Evolutionary conservation across 305 asterid genomes (phyloP).

Genomic region (Plantago coronopus): DNA sequence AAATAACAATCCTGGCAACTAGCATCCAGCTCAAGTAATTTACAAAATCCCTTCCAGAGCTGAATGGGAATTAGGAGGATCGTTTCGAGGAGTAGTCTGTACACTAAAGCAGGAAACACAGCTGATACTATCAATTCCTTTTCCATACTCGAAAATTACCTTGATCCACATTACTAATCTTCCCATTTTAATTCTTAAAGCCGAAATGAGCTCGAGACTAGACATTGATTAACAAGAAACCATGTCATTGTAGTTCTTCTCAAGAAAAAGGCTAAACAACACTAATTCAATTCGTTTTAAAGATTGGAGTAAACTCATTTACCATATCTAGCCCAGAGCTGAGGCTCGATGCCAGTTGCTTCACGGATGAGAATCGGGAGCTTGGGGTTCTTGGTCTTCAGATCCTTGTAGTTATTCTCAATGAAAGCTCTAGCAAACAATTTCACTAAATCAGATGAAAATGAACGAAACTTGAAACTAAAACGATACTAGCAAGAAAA

Average conservation of each 20-base stretch:
- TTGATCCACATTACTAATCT: not conserved
- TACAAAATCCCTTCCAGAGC: not conserved
- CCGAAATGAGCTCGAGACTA: not conserved
- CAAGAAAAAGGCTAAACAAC: too few species aligned
- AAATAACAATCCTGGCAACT: not conserved
- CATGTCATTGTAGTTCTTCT: too few species aligned
- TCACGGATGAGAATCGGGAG: slow-evolving; percentile 61
- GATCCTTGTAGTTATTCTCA: slow-evolving; percentile 55
- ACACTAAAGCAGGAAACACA: too few species aligned
- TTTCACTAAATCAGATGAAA: not conserved
- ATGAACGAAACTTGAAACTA: not conserved
- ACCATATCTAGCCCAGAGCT: slow-evolving; percentile 70
- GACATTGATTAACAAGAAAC: not conserved
- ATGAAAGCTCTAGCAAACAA: slow-evolving; percentile 35
- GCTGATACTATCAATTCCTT: not conserved
- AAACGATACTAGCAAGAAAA: not conserved
- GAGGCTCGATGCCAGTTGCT: slow-evolving; percentile 56
- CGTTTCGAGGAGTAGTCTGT: too few species aligned
- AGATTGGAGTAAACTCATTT: not conserved
- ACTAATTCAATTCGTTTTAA: too few species aligned
- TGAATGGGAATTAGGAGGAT: not conserved
- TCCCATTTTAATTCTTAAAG: not conserved
- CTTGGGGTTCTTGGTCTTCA: slow-evolving; percentile 56
- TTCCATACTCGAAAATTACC: not conserved
- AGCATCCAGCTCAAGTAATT: not conserved